Base-by-base conservation (phyloP, 2,329 filamentous ascomycete species). In the Fusarium buxicola region DNA sequence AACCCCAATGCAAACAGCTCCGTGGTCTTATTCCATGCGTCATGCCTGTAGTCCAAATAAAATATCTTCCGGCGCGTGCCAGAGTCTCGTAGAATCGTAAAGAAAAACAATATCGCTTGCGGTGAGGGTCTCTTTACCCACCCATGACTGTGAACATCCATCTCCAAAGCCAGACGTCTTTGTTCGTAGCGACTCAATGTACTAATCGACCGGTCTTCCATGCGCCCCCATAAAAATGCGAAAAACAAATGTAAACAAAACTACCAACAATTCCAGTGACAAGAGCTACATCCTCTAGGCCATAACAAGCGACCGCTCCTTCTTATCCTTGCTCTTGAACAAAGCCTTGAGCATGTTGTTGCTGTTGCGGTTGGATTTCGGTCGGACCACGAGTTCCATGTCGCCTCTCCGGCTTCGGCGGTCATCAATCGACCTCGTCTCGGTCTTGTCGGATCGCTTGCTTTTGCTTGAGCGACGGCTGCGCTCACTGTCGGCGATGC, bases 331-430 rank as follows among this genome's bases (percentile, higher is more conserved):
- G 75, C 78, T 82, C 77, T 83, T 84, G 70, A 88, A 87, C 55
- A 87, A 63, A 3, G 79, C 75, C 76, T 86, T 87, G 61, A 88
- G 79, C 83, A 87, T 84, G 69, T 81, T 86, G 35, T 69, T 74
- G 48, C 72, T 72, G 67, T 78, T 81, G 59, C 77, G 77, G 65
- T 82, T 78, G 60, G 78, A 78, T 72, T 82, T 84, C 9, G 81
- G 78, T 35, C 80, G 74, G n/a, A 83, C 61, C 3, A 80, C 77
- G 27, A 77, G 51, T n/a, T 78, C 76, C 43, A 77, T 63, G 30
- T 73, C 77, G 45, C 77, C 77, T 48, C 72, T 64, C 58, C 70
- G 54, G 63, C 72, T 71, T 44, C 68, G 61, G 34, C 73, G 72
- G 40, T 77, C 75, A n/a, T 79, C 76, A 44, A 76, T 74, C 60